Evolutionary conservation across 2,329 filamentous ascomycete species (phyloP), one percentile per base, ranked within the genome.

Genomic region (Chrysoporthe cubensis): DNA sequence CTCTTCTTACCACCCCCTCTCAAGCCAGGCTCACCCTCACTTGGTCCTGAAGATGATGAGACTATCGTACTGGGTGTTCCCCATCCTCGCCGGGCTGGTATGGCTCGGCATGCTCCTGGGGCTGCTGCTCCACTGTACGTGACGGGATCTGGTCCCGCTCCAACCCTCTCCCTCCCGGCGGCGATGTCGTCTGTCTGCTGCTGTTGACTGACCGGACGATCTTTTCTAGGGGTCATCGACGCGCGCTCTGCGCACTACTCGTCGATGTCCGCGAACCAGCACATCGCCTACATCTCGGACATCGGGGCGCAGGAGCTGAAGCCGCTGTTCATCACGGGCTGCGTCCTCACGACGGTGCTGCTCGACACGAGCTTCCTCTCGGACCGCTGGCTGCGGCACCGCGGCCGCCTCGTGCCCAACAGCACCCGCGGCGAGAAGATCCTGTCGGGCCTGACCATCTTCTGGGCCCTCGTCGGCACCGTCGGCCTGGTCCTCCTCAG

Each of bases 311-410:
- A 76, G 48, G 78, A 82, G 40, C 84, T 94, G 21, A 91, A 94
- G 76, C 92, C 92, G 2, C 84, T 95, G 70, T 96, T 96, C 82
- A 90, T 96, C 74, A 83, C 89, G 44, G 90, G 92, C 73, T 89
- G 86, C 74, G 81, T 84, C 65, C 80, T 93, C 46, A 94, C 91
- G 5, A 91, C 93, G 32, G 82, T 96, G 61, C 90, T 92, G 70
- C 90, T 99, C 75, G 91, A 97, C 80, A 79, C 93, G 9, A 88
- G 91, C 37, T 96, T 99, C 76, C 78, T 91, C 64, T 83, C 91
- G 16, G 95, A 97, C 81, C 89, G 94, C 70, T 96, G 90, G 87
- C 85, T 98, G 63, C 90, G 95, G 58, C 94, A 97, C 79, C 84
- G 83, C 32, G 92, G 93, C 9, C 90, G 93, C 16, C 85, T 98